Percentiles rank a stretch among this genome's conserved stretches.
Conservation (phyloP, 2,329 filamentous ascomycete species). For the Aspergillus thermomutatus region DNA sequence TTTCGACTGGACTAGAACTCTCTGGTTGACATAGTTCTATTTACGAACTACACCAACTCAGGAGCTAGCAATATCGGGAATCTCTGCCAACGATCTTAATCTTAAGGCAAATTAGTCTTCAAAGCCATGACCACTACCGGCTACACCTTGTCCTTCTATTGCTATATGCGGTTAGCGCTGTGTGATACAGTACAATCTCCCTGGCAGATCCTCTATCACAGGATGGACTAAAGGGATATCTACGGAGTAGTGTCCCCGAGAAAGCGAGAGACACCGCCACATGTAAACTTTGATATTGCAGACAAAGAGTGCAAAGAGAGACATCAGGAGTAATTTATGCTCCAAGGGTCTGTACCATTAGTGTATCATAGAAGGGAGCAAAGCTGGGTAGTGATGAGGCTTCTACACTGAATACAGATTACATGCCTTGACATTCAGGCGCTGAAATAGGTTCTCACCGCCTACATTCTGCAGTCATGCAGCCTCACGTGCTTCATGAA, state of each 20-base stretch:
- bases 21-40: background rate
- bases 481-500: background rate
- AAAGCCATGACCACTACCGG: background rate
- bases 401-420: background rate
- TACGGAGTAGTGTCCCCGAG: background rate
- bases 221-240: no score
- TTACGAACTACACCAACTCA: slow-evolving; percentile 5
- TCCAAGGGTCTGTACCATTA: background rate
- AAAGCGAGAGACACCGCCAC: background rate
- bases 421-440: background rate
- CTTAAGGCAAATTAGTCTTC: background rate
- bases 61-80: slow-evolving; percentile 10
- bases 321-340: background rate
- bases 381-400: background rate
- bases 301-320: background rate
- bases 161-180: background rate
- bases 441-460: background rate
- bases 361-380: no score
- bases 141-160: background rate
- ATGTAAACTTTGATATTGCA: background rate
- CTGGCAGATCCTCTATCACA: no score
- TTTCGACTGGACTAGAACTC: background rate
- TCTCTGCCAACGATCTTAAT: slow-evolving; percentile 11
- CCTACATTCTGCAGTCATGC: background rate
- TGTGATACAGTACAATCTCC: background rate